A percentile compares a stretch with the other conserved stretches of the same genome.
These are phyloP conservation scores for Discostella stelligeroides DNA, from an alignment of 108 stramenopile species.

Conservation along the genomic window DNA sequence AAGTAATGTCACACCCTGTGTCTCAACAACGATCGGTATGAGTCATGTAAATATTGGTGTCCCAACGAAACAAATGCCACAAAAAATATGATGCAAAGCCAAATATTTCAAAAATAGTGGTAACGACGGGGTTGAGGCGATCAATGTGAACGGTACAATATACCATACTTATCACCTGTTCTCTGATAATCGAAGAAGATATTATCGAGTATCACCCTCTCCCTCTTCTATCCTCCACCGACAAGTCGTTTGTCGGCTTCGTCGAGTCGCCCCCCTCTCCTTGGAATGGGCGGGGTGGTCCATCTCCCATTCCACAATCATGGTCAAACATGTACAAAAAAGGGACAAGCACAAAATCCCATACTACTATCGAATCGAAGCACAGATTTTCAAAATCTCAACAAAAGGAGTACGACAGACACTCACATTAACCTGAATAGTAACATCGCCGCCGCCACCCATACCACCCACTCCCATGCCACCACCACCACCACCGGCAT, in stretches of 20 bases:
- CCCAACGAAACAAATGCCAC: not conserved
- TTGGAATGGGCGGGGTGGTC: no score
- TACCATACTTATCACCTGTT: constrained; percentile 27
- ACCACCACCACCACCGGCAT: constrained; percentile 25
- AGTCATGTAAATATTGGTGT: not conserved
- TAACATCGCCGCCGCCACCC: constrained; percentile 48
- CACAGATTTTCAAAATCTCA: not conserved
- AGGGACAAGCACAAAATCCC: no score
- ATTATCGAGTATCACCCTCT: no score
- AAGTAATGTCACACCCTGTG: constrained; percentile 12
- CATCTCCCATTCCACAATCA: no score
- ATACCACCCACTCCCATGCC: constrained; percentile 21
- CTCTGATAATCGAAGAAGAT: no score
- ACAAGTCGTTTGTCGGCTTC: no score
- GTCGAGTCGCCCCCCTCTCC: no score
- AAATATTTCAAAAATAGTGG: not conserved
- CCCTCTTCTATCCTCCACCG: no score
- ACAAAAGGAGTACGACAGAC: constrained; percentile 7
- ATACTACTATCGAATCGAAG: not conserved
- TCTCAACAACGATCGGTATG: not conserved
- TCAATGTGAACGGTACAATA: not conserved
- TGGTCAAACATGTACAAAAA: no score
- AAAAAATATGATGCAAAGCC: constrained; percentile 14
- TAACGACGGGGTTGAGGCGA: not conserved
- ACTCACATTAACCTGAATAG: constrained; percentile 76